Evolutionary conservation across 306 rosid genomes (phyloP), one percentile per base, ranked within the genome.

Genomic region (Malus asiatica): DNA sequence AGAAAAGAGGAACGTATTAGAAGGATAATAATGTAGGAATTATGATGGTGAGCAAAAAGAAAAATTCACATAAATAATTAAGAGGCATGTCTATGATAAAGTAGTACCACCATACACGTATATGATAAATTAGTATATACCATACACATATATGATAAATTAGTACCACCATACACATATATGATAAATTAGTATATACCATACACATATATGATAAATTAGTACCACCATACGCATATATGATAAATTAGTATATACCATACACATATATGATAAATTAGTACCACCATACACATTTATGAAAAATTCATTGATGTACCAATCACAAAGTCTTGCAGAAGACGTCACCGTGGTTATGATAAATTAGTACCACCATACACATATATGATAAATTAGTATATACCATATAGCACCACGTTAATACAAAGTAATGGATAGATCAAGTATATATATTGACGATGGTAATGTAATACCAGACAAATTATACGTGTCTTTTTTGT

Each of bases 401-500:
- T 15, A 48, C 6, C 20, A 10, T 25, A 15, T 48, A 48, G 18
- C 55, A 48, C 55, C 55, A 48, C 16, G 55, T 48, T 48, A 48
- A 48, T 48, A n/a, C 6, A 59, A 59, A 12, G 13, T 61, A 12
- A 61, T 2, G 30, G 3, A 11, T 30, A 2, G 7, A 61, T 64
- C 40, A 8, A 14, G 6, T 32, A 63, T 8, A 4, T 44, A 64
- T 29, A n/a, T 45, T 3, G 11, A 46, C 29, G 82, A 82, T 78
- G 19, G 75, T 64, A 62, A 78, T 74, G 80, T 48, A 27, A 78
- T 75, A 82, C 77, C 77, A 53, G 76, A 77, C 78, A 51, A 67
- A 51, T 46, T 66, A 18, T 48, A 46, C 66, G 12, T 35, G n/a
- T 58, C 66, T n/a, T 22, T 40, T 22, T 11, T 33, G 27, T 70